phyloP scores from a whole-genome alignment of 2,329 filamentous ascomycete species.

The Tolypocladium cylindrosporum region DNA sequence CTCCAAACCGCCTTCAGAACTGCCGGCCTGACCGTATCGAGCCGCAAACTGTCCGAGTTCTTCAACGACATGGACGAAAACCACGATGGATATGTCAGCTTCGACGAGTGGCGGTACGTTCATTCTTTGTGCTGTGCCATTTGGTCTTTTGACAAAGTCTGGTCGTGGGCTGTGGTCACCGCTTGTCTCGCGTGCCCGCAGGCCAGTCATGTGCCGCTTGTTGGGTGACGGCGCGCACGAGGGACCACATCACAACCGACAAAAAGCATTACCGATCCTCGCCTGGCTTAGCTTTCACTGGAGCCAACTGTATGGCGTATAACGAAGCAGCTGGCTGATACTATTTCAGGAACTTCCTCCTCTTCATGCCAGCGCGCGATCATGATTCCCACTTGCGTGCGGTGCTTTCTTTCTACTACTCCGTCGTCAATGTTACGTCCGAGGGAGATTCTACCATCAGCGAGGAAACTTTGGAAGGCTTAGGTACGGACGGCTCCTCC shows the following conservation, averaged over 20 bases:
- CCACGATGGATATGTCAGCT: slow-evolving; percentile 77
- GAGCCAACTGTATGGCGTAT: too few species aligned
- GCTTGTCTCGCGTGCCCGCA: slow-evolving; percentile 1
- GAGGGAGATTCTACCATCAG: slow-evolving; percentile 91
- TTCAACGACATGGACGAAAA: slow-evolving; percentile 86
- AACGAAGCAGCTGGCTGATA: slow-evolving; percentile 6
- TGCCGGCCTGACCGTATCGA: slow-evolving; percentile 70
- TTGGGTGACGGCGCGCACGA: slow-evolving; percentile 2
- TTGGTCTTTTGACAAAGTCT: slow-evolving; percentile 1
- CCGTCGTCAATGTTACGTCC: slow-evolving; percentile 77
- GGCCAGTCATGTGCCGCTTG: slow-evolving; percentile 14
- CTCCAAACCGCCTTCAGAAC: slow-evolving; percentile 67
- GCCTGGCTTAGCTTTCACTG: not conserved
- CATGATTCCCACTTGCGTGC: slow-evolving; percentile 64
- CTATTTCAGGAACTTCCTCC: slow-evolving; percentile 67
- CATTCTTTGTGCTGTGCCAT: not conserved
- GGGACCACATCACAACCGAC: not conserved
- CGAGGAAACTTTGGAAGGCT: slow-evolving; percentile 81
- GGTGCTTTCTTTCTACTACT: slow-evolving; percentile 84
- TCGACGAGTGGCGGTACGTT: slow-evolving; percentile 91
- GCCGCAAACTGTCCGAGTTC: slow-evolving; percentile 69
- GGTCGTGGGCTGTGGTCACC: slow-evolving; percentile 2
- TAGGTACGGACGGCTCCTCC: slow-evolving; percentile 69
- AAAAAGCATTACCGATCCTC: not conserved
- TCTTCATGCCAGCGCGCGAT: slow-evolving; percentile 66